Percentiles rank a stretch among this genome's conserved stretches.
These are phyloP conservation scores for Phialophora verrucosa DNA, from an alignment of 2,329 filamentous ascomycete species.

Conservation along the genomic window DNA sequence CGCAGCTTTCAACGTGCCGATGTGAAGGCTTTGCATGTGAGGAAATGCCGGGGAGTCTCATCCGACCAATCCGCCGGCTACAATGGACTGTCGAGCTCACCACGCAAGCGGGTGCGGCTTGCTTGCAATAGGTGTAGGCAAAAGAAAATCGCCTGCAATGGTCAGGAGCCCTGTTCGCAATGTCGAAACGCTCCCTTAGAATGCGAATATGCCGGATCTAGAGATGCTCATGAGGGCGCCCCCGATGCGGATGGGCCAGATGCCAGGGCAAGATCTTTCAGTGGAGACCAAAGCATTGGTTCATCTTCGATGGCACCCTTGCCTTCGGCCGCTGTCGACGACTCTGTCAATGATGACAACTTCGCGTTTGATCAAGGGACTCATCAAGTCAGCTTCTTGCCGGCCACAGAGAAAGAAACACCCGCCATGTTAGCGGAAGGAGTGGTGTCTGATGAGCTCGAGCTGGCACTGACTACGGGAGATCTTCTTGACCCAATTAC, in stretches of 20 bases:
- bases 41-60: conserved; percentile 22
- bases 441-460: background rate
- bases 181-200: conserved; percentile 14
- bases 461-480: conserved; percentile 14
- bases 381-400: background rate
- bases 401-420: background rate
- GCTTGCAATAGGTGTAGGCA: conserved; percentile 39
- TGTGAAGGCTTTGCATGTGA: conserved; percentile 23
- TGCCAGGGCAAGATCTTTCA: background rate
- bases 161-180: conserved; percentile 36
- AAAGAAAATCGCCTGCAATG: conserved; percentile 40
- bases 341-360: background rate
- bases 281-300: background rate
- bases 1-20: conserved; percentile 27
- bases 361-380: background rate
- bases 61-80: conserved; percentile 3
- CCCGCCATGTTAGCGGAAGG: background rate
- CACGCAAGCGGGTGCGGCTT: conserved; percentile 36
- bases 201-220: conserved; percentile 15
- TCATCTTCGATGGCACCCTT: background rate
- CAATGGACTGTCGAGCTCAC: conserved; percentile 3
- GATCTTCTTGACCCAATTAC: conserved; percentile 13
- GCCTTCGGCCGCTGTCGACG: background rate
- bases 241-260: background rate
- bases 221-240: background rate